phyloP scores from a whole-genome alignment of 2,329 filamentous ascomycete species.

The Aschersonia sp. region DNA sequence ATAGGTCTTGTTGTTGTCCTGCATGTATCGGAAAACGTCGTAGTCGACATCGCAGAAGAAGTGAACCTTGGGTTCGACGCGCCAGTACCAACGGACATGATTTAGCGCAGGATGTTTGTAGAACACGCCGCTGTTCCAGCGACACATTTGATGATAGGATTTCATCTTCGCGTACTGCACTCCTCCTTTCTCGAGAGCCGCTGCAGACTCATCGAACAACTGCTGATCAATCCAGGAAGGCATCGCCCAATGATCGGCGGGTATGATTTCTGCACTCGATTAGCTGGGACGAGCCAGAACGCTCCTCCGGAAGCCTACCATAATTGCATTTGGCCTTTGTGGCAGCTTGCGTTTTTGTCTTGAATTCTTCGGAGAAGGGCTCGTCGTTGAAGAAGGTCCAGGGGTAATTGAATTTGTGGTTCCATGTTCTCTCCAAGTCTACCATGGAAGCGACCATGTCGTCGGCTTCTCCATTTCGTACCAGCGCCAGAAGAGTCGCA shows the following conservation, averaged over 20 bases:
- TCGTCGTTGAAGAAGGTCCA: slow-evolving; percentile 99
- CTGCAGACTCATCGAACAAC: slow-evolving; percentile 70
- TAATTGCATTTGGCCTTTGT: slow-evolving; percentile 85
- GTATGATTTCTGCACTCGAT: slow-evolving; percentile 55
- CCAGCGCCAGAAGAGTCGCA: slow-evolving; percentile 80
- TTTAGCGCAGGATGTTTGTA: slow-evolving; percentile 86
- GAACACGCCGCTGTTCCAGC: slow-evolving; percentile 97
- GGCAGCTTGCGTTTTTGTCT: slow-evolving; percentile 59
- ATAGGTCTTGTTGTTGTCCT: slow-evolving; percentile 96
- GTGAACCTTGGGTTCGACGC: slow-evolving; percentile 94
- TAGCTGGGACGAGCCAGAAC: background rate
- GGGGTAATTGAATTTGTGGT: slow-evolving; percentile 97
- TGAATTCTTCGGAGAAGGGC: slow-evolving; percentile 89
- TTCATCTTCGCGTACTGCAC: slow-evolving; percentile 83
- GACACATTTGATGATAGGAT: slow-evolving; percentile 97
- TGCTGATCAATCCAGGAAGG: slow-evolving; percentile 87
- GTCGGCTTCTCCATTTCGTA: slow-evolving; percentile 78
- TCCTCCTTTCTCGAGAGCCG: slow-evolving; percentile 66
- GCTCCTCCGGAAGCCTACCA: slow-evolving; percentile 36
- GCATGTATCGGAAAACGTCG: slow-evolving; percentile 96
- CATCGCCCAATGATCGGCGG: slow-evolving; percentile 87
- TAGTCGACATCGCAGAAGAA: slow-evolving; percentile 99
- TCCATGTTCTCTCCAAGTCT: slow-evolving; percentile 91
- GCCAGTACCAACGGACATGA: slow-evolving; percentile 87
- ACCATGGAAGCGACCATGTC: slow-evolving; percentile 79